Evolutionary conservation across 116 monocot species (phyloP).

Genomic region (Dioscorea cayenensis): DNA sequence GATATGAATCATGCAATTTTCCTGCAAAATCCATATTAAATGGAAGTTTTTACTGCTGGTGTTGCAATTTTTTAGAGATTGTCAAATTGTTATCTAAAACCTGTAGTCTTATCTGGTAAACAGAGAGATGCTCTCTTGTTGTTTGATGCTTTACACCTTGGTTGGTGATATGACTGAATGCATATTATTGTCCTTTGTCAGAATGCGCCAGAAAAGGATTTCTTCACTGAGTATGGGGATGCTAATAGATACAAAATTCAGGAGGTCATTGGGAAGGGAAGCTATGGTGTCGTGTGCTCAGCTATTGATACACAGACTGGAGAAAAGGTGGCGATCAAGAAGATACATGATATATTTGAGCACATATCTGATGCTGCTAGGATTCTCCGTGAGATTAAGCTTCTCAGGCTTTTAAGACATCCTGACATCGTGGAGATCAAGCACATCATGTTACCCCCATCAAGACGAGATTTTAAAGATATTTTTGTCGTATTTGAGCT

Average conservation of each 20-base stretch:
- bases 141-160: neutral
- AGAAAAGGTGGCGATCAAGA: conserved; percentile 81
- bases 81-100: no score
- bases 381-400: conserved; percentile 73
- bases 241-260: conserved; percentile 63
- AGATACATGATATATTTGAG: conserved; percentile 80
- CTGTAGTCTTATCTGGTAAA: no score
- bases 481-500: conserved; percentile 89
- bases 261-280: conserved; percentile 78
- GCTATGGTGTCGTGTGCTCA: conserved; percentile 80
- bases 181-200: conserved; percentile 7
- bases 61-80: no score
- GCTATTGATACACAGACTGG: conserved; percentile 67
- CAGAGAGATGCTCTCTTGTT: no score
- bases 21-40: no score
- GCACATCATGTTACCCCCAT: conserved; percentile 68
- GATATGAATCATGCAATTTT: no score
- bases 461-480: conserved; percentile 70
- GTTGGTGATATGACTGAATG: neutral
- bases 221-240: conserved; percentile 73
- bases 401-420: conserved; percentile 73
- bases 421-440: conserved; percentile 77
- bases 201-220: conserved; percentile 44
- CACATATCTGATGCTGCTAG: conserved; percentile 77
- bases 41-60: no score